phyloP scores from a whole-genome alignment of 2,329 filamentous ascomycete species.

The Phyllosticta paracitricarpa region DNA sequence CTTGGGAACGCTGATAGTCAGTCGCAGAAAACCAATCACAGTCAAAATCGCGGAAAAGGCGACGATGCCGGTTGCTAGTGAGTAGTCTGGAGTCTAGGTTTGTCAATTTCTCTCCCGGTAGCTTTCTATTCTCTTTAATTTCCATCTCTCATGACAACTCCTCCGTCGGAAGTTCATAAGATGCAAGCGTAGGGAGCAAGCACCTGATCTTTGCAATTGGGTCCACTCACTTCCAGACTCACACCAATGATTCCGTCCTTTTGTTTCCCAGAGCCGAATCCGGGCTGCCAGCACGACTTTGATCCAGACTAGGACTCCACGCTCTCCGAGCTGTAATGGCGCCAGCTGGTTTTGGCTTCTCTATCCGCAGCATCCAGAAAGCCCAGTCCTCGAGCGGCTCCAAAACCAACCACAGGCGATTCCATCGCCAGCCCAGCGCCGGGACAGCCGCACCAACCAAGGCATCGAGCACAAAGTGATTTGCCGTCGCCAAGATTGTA shows the following conservation, averaged over 20 bases:
- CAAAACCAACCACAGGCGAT: constrained; percentile 3
- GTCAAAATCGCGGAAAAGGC: too few relatives aligned
- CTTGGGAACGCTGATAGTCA: too few relatives aligned
- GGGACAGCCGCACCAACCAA: constrained; percentile 27
- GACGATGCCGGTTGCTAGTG: too few relatives aligned
- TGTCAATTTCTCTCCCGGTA: too few relatives aligned
- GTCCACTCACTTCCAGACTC: background rate
- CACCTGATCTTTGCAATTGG: too few relatives aligned
- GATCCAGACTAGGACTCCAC: background rate
- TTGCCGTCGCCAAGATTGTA: constrained; percentile 33
- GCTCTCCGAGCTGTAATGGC: background rate
- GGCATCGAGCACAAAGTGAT: constrained; percentile 32
- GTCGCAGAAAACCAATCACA: too few relatives aligned
- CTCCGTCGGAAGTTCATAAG: too few relatives aligned
- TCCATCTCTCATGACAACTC: too few relatives aligned
- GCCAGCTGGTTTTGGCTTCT: constrained; percentile 13
- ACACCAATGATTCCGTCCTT: background rate
- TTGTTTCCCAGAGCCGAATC: background rate
- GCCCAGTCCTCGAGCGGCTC: constrained; percentile 12
- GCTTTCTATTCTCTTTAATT: too few relatives aligned
- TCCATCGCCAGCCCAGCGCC: constrained; percentile 25
- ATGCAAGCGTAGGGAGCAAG: too few relatives aligned
- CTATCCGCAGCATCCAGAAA: constrained; percentile 14
- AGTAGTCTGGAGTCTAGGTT: too few relatives aligned
- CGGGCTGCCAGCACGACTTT: background rate